These are phyloP conservation scores for Paracamarosporium sp. DNA, from an alignment of 2,329 filamentous ascomycete genomes.

Conservation along the genomic window DNA sequence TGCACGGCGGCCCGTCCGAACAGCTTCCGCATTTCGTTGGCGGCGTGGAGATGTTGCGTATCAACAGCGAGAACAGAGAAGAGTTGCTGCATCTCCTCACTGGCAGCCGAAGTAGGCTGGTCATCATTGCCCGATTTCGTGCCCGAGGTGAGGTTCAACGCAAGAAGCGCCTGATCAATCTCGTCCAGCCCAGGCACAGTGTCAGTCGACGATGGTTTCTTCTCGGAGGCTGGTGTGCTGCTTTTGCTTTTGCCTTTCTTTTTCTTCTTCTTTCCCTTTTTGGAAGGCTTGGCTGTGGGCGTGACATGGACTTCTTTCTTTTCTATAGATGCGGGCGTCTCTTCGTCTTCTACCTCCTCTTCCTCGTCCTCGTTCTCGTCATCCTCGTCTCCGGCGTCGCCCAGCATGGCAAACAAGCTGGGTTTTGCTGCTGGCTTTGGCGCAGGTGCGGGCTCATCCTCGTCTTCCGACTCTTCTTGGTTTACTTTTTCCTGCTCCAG, in stretches of 20 bases:
- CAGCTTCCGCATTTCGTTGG: constrained; percentile 86
- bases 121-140: constrained; percentile 22
- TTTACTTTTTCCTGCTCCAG: constrained; percentile 43
- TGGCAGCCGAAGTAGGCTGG: constrained; percentile 25
- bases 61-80: constrained; percentile 66
- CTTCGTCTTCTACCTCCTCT: constrained; percentile 33
- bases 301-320: constrained; percentile 25
- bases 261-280: constrained; percentile 65
- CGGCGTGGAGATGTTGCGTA: constrained; percentile 78
- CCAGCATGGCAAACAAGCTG: constrained; percentile 56
- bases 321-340: constrained; percentile 38
- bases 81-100: constrained; percentile 56
- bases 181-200: constrained; percentile 60
- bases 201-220: constrained; percentile 25
- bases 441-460: constrained; percentile 17
- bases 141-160: constrained; percentile 54
- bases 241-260: constrained; percentile 63
- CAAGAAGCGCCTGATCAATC: constrained; percentile 69
- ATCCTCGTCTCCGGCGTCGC: constrained; percentile 48
- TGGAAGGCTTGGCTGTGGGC: constrained; percentile 43
- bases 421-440: constrained; percentile 40
- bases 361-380: constrained; percentile 47
- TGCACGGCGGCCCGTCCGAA: constrained; percentile 72
- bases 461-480: constrained; percentile 48
- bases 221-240: constrained; percentile 41